Percentiles rank a stretch among this genome's conserved stretches.
These are phyloP conservation scores for Starmerella cellae DNA, from an alignment of 805 yeast genomes.

Conservation along the genomic window DNA sequence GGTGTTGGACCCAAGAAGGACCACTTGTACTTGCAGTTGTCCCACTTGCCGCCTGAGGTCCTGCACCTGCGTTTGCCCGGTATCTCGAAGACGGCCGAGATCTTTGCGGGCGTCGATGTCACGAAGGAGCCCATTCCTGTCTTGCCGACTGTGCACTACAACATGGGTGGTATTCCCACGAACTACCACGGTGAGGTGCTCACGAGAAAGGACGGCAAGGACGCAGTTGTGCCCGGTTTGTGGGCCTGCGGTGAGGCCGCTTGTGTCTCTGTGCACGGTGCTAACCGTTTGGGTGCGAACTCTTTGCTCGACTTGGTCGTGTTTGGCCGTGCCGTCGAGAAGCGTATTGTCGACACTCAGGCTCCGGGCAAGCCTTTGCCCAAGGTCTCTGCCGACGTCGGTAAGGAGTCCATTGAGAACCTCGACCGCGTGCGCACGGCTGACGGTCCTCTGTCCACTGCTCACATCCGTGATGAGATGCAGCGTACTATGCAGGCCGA, in stretches of 20 bases:
- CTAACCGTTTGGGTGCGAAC: constrained; percentile 98
- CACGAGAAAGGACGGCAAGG: constrained; percentile 78
- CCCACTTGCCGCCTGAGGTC: constrained; percentile 85
- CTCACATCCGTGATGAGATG: constrained; percentile 82
- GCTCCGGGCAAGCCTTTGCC: constrained; percentile 81
- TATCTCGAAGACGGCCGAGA: constrained; percentile 95
- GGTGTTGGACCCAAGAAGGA: constrained; percentile 96
- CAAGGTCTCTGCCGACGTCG: constrained; percentile 73
- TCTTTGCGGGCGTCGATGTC: constrained; percentile 98
- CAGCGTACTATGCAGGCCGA: constrained; percentile 94
- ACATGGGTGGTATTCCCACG: constrained; percentile 99
- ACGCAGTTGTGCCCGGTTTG: constrained; percentile 80
- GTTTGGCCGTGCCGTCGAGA: constrained; percentile 96
- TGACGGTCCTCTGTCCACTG: constrained; percentile 66
- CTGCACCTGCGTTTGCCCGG: constrained; percentile 95
- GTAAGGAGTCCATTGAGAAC: constrained; percentile 79
- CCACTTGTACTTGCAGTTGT: constrained; percentile 87
- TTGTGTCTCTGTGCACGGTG: constrained; percentile 98
- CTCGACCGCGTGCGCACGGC: constrained; percentile 81
- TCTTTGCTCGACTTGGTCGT: constrained; percentile 92
- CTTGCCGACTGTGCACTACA: constrained; percentile 95
- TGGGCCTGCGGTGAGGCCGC: constrained; percentile 98
- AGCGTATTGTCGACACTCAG: constrained; percentile 71
- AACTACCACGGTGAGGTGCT: constrained; percentile 92
- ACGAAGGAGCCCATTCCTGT: constrained; percentile 99